These are phyloP conservation scores for Mucor circinelloides DNA, from an alignment of 371 early-diverging fungal genomes.

Conservation along the genomic window DNA sequence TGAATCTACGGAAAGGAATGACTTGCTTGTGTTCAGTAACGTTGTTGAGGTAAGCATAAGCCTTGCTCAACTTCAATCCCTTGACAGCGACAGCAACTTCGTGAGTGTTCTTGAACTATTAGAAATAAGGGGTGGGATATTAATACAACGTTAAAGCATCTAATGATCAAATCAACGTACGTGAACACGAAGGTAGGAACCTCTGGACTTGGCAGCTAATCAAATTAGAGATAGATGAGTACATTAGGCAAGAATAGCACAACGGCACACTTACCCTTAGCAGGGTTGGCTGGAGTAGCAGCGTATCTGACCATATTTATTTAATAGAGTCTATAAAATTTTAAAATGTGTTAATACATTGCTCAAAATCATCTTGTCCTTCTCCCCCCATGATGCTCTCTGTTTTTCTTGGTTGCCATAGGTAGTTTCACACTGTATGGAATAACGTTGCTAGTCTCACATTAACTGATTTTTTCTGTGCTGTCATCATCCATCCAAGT, in stretches of 20 bases:
- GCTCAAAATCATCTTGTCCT: not conserved
- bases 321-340: constrained; percentile 10
- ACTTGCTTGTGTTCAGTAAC: constrained; percentile 97
- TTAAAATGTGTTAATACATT: not conserved
- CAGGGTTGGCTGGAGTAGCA: constrained; percentile 54
- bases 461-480: not conserved
- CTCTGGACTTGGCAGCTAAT: constrained; percentile 40
- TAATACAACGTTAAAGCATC: not conserved
- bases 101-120: constrained; percentile 94
- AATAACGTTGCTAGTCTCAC: too few species aligned
- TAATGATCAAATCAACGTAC: constrained; percentile 12
- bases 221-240: not conserved
- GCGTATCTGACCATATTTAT: constrained; percentile 60
- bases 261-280: constrained; percentile 46
- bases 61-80: constrained; percentile 94
- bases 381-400: not conserved
- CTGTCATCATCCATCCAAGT: not conserved
- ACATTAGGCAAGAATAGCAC: not conserved
- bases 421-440: not conserved
- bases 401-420: too few species aligned
- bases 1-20: constrained; percentile 98
- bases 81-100: constrained; percentile 96
- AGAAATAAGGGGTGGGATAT: not conserved
- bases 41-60: constrained; percentile 93
- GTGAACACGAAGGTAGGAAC: constrained; percentile 44